These are phyloP conservation scores for Aspergillus floridensis DNA, from an alignment of 2,329 filamentous ascomycete species.

Conservation along the genomic window DNA sequence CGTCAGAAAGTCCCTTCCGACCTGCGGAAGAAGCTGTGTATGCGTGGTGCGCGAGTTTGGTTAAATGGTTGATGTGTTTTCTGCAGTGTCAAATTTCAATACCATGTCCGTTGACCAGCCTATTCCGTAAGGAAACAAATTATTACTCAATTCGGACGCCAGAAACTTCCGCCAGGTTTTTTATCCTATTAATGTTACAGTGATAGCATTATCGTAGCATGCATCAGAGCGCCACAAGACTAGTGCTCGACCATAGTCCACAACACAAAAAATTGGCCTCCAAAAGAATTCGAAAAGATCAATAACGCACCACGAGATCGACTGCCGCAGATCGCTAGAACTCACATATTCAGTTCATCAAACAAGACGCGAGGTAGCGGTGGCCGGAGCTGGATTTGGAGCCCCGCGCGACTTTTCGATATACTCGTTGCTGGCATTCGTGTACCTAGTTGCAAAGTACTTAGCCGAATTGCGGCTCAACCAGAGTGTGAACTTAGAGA, in stretches of 20 bases:
- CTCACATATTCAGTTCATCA: neutral
- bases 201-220: constrained; percentile 13
- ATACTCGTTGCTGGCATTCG: constrained; percentile 41
- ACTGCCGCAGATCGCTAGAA: neutral
- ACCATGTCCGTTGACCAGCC: neutral
- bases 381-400: constrained; percentile 29
- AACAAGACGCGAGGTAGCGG: constrained; percentile 33
- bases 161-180: constrained; percentile 3
- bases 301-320: neutral
- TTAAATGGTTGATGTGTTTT: neutral
- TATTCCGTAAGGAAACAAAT: neutral
- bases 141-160: neutral
- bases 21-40: no score
- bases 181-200: constrained; percentile 18
- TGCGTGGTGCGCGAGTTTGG: neutral
- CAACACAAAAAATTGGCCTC: neutral
- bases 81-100: neutral
- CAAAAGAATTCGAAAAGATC: neutral
- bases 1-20: neutral
- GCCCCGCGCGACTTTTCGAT: constrained; percentile 35
- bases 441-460: constrained; percentile 63
- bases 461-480: constrained; percentile 70
- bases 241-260: neutral
- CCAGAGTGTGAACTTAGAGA: constrained; percentile 83
- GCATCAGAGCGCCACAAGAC: constrained; percentile 2